These are phyloP conservation scores for Centaurea solstitialis DNA, from an alignment of 129 eudicot genomes.

Conservation along the genomic window DNA sequence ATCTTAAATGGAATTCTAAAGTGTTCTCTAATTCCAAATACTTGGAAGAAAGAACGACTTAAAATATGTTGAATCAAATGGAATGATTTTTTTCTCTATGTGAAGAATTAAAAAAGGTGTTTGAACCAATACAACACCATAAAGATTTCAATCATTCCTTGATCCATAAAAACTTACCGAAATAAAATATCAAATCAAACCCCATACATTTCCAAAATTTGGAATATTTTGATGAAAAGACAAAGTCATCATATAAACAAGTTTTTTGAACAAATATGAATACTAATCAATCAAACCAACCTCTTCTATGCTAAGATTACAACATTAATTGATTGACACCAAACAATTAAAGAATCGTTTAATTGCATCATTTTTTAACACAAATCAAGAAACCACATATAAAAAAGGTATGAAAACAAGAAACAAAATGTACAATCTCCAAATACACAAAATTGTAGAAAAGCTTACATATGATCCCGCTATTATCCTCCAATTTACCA, in stretches of 20 bases:
- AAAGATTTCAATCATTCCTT: neutral
- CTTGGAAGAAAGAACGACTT: neutral
- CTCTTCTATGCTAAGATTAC: neutral
- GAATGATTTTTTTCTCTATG: neutral
- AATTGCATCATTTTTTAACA: neutral
- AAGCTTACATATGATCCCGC: neutral
- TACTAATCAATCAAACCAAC: neutral
- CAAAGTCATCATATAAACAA: neutral
- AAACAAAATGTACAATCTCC: neutral
- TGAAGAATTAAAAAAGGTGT: neutral
- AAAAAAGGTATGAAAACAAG: neutral
- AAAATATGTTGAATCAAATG: neutral
- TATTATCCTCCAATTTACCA: constrained; percentile 8
- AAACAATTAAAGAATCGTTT: neutral
- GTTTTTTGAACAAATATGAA: neutral
- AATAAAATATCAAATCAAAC: neutral
- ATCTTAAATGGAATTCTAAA: neutral
- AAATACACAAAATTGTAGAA: neutral
- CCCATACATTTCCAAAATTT: too few relatives aligned
- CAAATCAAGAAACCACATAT: neutral
- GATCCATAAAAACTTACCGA: neutral
- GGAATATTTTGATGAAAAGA: neutral
- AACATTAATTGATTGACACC: neutral
- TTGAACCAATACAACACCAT: neutral
- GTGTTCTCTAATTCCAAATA: neutral